Conservation (phyloP, 129 eudicot genomes). For the Cynara cardunculus region DNA sequence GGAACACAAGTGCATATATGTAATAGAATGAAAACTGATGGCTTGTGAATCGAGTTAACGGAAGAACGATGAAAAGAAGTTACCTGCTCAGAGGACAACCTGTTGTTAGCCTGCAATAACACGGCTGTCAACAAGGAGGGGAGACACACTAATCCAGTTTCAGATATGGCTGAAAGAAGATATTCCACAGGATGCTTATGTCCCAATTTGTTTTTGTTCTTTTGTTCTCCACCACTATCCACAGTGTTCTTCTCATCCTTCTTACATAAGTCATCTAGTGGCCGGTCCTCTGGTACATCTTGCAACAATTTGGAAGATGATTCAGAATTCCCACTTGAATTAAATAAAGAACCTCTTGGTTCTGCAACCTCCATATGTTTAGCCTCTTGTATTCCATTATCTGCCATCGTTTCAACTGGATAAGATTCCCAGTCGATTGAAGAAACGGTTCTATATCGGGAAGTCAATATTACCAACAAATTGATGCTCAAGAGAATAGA, state of each 20-base stretch:
- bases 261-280: slow-evolving; percentile 35
- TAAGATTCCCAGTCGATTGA: slow-evolving; percentile 75
- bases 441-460: slow-evolving; percentile 47
- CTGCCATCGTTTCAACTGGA: slow-evolving; percentile 29
- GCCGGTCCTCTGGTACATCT: slow-evolving; percentile 59
- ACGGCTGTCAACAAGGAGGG: slow-evolving; percentile 96
- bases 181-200: slow-evolving; percentile 50
- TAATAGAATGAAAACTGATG: too few species aligned
- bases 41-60: not conserved
- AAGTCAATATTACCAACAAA: slow-evolving; percentile 73
- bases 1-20: not conserved
- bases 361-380: slow-evolving; percentile 23
- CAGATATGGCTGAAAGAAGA: slow-evolving; percentile 82
- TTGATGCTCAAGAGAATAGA: slow-evolving; percentile 78
- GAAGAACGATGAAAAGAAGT: not conserved
- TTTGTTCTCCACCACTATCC: slow-evolving; percentile 36
- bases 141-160: slow-evolving; percentile 89
- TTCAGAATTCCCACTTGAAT: slow-evolving; percentile 19
- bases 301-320: slow-evolving; percentile 34
- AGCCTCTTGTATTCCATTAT: slow-evolving; percentile 15
- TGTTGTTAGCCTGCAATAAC: slow-evolving; percentile 85
- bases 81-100: slow-evolving; percentile 87
- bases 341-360: slow-evolving; percentile 14
- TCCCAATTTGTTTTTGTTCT: slow-evolving; percentile 29
- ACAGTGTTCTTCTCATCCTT: slow-evolving; percentile 43